A percentile compares a stretch with the other conserved stretches of the same genome.
Conservation (phyloP, 2,329 filamentous ascomycete species). For the Leptographium wingfieldii region DNA sequence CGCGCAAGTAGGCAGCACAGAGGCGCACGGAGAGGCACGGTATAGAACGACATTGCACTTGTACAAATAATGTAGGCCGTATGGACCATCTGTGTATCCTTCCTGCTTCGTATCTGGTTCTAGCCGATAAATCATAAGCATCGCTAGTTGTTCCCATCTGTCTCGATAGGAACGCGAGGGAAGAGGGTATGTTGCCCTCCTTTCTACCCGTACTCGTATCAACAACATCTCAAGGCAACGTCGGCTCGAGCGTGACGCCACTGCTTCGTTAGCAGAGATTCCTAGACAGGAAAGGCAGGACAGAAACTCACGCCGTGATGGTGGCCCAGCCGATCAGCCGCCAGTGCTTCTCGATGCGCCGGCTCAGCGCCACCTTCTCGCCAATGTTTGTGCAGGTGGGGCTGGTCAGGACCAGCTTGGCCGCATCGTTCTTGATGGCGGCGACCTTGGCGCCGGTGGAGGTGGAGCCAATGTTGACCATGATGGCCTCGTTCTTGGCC, state of each 20-base stretch:
- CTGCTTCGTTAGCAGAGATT: constrained; percentile 5
- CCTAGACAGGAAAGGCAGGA: not conserved
- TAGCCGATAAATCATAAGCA: not conserved
- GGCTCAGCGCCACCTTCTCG: constrained; percentile 91
- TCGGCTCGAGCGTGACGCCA: constrained; percentile 13
- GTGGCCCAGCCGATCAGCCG: constrained; percentile 86
- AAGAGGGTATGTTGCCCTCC: not conserved
- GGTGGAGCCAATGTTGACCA: constrained; percentile 98
- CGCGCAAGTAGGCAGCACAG: constrained; percentile 46
- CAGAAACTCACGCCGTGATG: constrained; percentile 49
- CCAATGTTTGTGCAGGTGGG: constrained; percentile 94
- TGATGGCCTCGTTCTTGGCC: constrained; percentile 96
- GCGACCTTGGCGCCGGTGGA: constrained; percentile 96
- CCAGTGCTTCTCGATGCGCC: constrained; percentile 99
- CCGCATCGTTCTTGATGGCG: constrained; percentile 93
- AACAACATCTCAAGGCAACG: not conserved
- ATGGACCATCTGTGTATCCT: not conserved
- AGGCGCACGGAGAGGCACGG: not conserved
- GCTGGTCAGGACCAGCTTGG: constrained; percentile 83
- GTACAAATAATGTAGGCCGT: not conserved
- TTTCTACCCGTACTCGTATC: not conserved
- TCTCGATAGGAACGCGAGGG: not conserved
- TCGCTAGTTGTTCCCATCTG: not conserved
- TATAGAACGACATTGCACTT: not conserved
- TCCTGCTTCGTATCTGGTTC: not conserved